A percentile compares a stretch with the other conserved stretches of the same genome.
These are phyloP conservation scores for Fusarium nelsonii DNA, from an alignment of 2,329 filamentous ascomycete species.

Conservation along the genomic window DNA sequence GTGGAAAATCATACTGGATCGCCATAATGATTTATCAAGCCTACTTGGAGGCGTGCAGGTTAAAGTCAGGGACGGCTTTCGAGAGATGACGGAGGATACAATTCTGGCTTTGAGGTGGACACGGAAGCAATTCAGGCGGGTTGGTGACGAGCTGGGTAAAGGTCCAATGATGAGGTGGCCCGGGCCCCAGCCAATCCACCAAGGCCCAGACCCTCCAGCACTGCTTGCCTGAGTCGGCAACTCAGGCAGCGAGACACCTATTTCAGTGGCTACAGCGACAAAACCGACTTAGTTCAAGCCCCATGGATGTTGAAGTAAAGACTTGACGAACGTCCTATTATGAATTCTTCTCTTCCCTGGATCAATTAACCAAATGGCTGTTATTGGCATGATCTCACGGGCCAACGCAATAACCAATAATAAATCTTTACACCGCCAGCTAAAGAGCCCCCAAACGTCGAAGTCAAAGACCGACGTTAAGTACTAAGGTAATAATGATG, in stretches of 20 bases:
- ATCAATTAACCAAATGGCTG: too few species aligned
- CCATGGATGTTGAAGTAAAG: not conserved
- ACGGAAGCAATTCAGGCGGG: slow-evolving; percentile 48
- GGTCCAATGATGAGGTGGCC: slow-evolving; percentile 21
- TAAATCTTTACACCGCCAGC: not conserved
- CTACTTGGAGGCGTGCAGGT: slow-evolving; percentile 43
- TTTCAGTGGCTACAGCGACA: not conserved
- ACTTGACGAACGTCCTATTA: not conserved
- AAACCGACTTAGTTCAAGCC: not conserved
- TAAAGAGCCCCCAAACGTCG: slow-evolving; percentile 2
- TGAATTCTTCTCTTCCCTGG: not conserved
- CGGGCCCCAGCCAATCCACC: slow-evolving; percentile 31
- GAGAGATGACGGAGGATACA: slow-evolving; percentile 42
- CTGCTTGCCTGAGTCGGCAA: slow-evolving; percentile 5
- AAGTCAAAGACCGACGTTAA: not conserved
- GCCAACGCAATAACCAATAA: not conserved
- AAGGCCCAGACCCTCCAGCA: slow-evolving; percentile 5
- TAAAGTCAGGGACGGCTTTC: slow-evolving; percentile 24
- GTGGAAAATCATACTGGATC: slow-evolving; percentile 56
- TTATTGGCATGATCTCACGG: not conserved
- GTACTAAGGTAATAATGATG: not conserved
- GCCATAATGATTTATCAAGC: slow-evolving; percentile 55
- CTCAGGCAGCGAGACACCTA: not conserved
- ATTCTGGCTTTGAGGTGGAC: slow-evolving; percentile 45
- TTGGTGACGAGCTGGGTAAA: slow-evolving; percentile 47